Base-by-base conservation (phyloP, 306 rosid genomes). In the Argentina anserina region DNA sequence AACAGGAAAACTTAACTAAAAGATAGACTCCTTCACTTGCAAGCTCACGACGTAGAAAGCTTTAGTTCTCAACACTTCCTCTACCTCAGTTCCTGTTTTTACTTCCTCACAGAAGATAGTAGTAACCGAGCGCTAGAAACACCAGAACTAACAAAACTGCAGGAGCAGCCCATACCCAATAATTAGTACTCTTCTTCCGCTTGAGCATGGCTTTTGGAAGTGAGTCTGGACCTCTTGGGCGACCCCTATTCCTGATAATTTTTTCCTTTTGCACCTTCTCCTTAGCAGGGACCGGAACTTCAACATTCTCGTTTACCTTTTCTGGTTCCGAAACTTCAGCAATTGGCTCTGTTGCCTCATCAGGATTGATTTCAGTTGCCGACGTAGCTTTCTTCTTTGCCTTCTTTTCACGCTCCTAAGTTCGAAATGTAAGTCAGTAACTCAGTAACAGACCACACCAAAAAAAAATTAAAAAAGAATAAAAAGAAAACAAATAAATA, bases 391-490 rank as follows among this genome's bases (percentile, higher is more conserved):
- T 92, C 87, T 91, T 94, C 95, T 84, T 94, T 29, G 92, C 87
- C 75, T 88, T 94, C 96, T 86, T 95, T 78, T 95, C 99, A 1
- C 88, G 97, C 52, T 85, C 96, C 97, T 95, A 81, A 75, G 76
- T 77, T 76, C 53, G 73, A 65, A 71, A 52, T 10, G 63, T 58
- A 79, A 40, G 50, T 77, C 39, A 71, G 15, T 9, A 67, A 23
- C 47, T n/a, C 28, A 14, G 50, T 50, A 74, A 52, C 34, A 43
- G 71, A 78, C 96, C 92, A n/a, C 56, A 2, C 56, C 3, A 50
- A 9, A n/a, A 52, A 3, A 53, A 14, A 26, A n/a, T n/a, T n/a
- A n/a, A 5, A 56, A 15, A 31, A 31, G 7, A 20, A 7, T 2
- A 60, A 61, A 15, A 31, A 14, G 18, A 6, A 65, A 69, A 59